Evolutionary conservation across 306 rosid species (phyloP), one percentile per base, ranked within the genome.

Genomic region (Trifolium subterraneum): DNA sequence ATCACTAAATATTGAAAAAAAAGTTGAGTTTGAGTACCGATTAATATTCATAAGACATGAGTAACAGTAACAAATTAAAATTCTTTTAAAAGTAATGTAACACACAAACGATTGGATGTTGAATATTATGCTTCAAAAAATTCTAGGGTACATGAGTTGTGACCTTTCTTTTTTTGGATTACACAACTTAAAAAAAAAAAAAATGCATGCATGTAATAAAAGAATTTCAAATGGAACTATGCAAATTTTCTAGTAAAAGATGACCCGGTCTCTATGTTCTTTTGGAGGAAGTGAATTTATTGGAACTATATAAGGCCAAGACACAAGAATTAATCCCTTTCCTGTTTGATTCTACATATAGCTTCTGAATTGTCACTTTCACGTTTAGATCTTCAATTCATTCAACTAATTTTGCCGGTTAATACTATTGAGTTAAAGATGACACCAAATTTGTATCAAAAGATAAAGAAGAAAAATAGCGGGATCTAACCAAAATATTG

Each of bases 331-430:
- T 76, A 61, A 39, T 39, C 44, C 60, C 19, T 19, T 64, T 47
- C 29, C 48, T 1, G 65, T 61, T 35, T 35, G 77, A 69, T 74
- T 80, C 72, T 38, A 48, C 50, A 23, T 64, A 25, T 42, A 44
- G 27, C 54, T 74, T 68, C 7, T 60, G 51, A 70, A 56, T 80
- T 74, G 80, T 74, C 71, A 65, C 23, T 50, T 14, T 55, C 72
- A 48, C 51, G 71, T 56, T 68, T 64, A 56, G 36, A 56, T 56
- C n/a, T 56, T 56, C n/a, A n/a, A n/a, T n/a, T n/a, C 36, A 23
- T 23, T 56, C 63, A 22, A 23, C 36, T 56, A 56, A 51, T 3
- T n/a, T n/a, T n/a, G n/a, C n/a, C n/a, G n/a, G n/a, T n/a, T n/a
- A n/a, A n/a, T n/a, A n/a, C n/a, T n/a, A n/a, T n/a, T n/a, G n/a